A percentile compares a stretch with the other conserved stretches of the same genome.
Conservation (phyloP, 306 rosid species). For the Datisca glomerata region DNA sequence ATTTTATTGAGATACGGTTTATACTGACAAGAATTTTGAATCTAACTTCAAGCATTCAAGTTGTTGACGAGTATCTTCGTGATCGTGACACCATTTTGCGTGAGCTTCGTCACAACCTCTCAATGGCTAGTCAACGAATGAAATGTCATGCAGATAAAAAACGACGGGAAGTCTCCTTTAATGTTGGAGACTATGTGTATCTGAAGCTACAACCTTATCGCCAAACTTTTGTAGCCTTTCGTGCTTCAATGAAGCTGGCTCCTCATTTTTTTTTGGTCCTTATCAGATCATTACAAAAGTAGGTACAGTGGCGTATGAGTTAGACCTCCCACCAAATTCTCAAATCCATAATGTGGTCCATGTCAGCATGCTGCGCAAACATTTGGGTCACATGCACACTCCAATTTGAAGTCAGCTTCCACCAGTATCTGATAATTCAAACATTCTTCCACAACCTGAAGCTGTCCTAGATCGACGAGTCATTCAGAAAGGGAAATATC, state of each 20-base stretch:
- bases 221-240: slow-evolving; percentile 1
- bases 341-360: not conserved
- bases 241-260: too few relatives aligned
- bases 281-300: too few relatives aligned
- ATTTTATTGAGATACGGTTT: too few relatives aligned
- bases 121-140: not conserved
- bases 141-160: not conserved
- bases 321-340: not conserved
- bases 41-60: not conserved
- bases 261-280: not conserved
- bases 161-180: not conserved
- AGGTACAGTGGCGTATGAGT: not conserved
- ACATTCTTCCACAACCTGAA: not conserved
- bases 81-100: not conserved
- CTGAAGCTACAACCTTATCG: not conserved
- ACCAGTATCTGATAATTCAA: not conserved
- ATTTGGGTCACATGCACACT: slow-evolving; percentile 37
- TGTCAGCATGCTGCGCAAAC: slow-evolving; percentile 12
- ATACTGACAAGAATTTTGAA: too few relatives aligned
- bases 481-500: not conserved
- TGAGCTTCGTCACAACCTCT: not conserved
- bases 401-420: not conserved
- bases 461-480: not conserved
- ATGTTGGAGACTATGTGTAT: not conserved
- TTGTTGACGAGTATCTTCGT: not conserved